Percentiles rank a stretch among this genome's conserved stretches.
These are phyloP conservation scores for Trichoderma oligosporum DNA, from an alignment of 2,329 filamentous ascomycete species.

Conservation along the genomic window DNA sequence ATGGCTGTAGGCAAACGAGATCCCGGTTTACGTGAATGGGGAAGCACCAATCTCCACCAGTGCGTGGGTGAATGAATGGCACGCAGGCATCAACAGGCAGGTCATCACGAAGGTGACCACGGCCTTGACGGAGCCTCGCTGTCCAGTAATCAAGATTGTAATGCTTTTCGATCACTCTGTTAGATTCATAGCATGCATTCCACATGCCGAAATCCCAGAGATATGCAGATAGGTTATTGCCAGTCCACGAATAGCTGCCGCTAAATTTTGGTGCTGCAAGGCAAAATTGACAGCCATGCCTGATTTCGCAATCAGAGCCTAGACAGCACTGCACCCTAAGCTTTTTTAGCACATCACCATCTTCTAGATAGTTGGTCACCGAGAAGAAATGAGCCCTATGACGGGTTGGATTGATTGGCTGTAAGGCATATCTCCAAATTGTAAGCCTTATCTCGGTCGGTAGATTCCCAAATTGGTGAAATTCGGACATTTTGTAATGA, in stretches of 20 bases:
- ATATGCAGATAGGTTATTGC: constrained; percentile 9
- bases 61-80: not conserved
- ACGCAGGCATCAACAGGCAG: not conserved
- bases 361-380: not conserved
- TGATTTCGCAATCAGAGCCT: not conserved
- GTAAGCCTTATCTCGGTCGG: constrained; percentile 1
- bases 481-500: too few species aligned
- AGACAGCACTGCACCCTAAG: constrained; percentile 8
- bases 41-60: not conserved
- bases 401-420: not conserved
- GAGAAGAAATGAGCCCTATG: constrained; percentile 10
- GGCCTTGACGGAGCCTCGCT: not conserved
- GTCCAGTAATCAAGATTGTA: not conserved
- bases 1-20: not conserved
- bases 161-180: not conserved
- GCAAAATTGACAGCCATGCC: not conserved
- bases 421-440: constrained; percentile 19
- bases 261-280: constrained; percentile 2
- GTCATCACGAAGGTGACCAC: not conserved
- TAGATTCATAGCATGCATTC: constrained; percentile 7
- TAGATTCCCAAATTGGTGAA: not conserved
- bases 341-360: not conserved
- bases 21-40: not conserved
- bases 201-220: constrained; percentile 14
- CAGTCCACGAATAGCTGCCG: not conserved